Conservation (phyloP, 2,329 filamentous ascomycete species). For the Colletotrichum plurivorum region DNA sequence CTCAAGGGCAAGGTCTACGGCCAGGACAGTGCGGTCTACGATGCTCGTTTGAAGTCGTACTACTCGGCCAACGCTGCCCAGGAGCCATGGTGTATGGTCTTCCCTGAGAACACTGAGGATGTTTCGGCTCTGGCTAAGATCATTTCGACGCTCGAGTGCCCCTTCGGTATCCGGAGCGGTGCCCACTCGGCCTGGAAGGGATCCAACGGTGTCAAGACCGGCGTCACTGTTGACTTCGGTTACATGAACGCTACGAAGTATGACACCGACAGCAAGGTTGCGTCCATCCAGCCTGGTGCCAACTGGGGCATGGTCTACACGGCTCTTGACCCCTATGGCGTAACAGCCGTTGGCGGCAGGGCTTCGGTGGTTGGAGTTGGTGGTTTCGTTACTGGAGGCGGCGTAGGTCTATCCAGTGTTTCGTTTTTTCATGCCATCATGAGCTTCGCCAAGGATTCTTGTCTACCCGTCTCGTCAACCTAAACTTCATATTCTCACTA, state of each 20-base stretch:
- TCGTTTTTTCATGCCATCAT: not conserved
- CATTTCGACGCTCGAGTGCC: constrained; percentile 34
- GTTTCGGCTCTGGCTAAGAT: constrained; percentile 43
- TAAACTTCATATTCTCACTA: not conserved
- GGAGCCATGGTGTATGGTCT: constrained; percentile 32
- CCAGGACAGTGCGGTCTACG: constrained; percentile 18
- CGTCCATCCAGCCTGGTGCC: constrained; percentile 48
- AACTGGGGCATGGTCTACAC: constrained; percentile 45
- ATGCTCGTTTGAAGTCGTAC: constrained; percentile 25
- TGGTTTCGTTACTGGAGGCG: constrained; percentile 45
- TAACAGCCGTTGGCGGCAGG: constrained; percentile 44
- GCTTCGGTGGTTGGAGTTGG: constrained; percentile 45
- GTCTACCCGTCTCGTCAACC: not conserved
- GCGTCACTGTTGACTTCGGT: constrained; percentile 38
- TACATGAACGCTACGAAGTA: constrained; percentile 50
- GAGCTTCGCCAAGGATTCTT: not conserved
- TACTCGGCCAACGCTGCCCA: constrained; percentile 36
- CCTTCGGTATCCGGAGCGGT: constrained; percentile 29
- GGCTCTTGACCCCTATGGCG: constrained; percentile 40
- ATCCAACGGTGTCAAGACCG: constrained; percentile 29
- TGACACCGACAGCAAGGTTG: constrained; percentile 44
- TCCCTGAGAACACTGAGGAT: constrained; percentile 22
- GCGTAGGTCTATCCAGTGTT: not conserved
- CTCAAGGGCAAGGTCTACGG: constrained; percentile 38
- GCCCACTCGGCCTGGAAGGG: constrained; percentile 28